Evolutionary conservation across 805 yeast species (phyloP).

Genomic region (Kuraishia floccosa): DNA sequence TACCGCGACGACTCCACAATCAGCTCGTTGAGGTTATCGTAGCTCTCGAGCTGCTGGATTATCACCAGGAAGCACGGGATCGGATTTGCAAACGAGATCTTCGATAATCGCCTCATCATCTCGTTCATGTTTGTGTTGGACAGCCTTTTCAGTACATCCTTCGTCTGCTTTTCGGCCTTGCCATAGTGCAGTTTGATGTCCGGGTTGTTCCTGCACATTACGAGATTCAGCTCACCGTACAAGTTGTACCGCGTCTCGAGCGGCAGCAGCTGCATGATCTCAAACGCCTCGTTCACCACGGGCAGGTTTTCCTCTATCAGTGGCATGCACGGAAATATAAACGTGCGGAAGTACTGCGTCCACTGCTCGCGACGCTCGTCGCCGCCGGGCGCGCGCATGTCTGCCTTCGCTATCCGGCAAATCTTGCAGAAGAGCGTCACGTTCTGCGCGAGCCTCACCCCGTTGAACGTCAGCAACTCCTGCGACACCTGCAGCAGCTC

Average conservation of each 20-base stretch:
- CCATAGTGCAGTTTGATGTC: constrained; percentile 47
- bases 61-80: constrained; percentile 62
- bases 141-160: constrained; percentile 65
- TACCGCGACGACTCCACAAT: constrained; percentile 70
- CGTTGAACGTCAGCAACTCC: constrained; percentile 40
- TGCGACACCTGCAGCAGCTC: constrained; percentile 37
- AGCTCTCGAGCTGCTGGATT: constrained; percentile 79
- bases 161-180: constrained; percentile 69
- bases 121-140: constrained; percentile 68
- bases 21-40: constrained; percentile 72
- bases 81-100: constrained; percentile 67
- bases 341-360: constrained; percentile 54
- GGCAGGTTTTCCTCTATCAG: constrained; percentile 45
- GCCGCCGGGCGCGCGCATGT: constrained; percentile 3
- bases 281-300: constrained; percentile 47
- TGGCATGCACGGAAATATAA: constrained; percentile 51
- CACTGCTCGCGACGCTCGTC: constrained; percentile 21
- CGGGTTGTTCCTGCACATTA: constrained; percentile 41
- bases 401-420: constrained; percentile 40
- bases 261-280: constrained; percentile 40
- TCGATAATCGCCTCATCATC: constrained; percentile 65
- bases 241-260: constrained; percentile 59
- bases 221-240: constrained; percentile 67
- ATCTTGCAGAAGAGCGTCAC: constrained; percentile 41
- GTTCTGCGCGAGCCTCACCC: constrained; percentile 39